Evolutionary conservation across 139 green algal species (phyloP).

Genomic region (Ettlia oleoabundans): DNA sequence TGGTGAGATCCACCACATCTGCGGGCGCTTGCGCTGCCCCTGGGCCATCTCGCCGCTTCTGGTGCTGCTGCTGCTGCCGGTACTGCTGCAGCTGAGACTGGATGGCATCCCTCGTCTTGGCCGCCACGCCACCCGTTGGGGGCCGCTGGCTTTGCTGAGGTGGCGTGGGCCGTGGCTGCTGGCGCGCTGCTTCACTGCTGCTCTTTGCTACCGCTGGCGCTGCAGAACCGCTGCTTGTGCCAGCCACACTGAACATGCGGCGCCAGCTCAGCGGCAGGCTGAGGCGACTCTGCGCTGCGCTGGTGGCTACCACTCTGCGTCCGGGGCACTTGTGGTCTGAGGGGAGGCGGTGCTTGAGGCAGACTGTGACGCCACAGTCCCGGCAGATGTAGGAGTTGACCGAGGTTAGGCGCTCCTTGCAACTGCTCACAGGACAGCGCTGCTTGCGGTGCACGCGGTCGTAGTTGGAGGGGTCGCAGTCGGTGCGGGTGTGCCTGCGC

Average conservation of each 20-base stretch:
- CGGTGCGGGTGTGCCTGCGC: conserved; percentile 17
- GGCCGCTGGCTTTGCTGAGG: not conserved
- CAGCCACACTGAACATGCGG: not conserved
- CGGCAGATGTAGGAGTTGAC: conserved; percentile 78
- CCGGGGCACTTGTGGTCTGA: conserved; percentile 69
- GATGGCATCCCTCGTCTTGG: not conserved
- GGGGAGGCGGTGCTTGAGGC: conserved; percentile 71
- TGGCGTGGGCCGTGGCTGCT: not conserved
- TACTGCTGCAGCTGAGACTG: conserved; percentile 34
- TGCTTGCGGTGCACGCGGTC: conserved; percentile 67
- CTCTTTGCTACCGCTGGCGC: conserved; percentile 1
- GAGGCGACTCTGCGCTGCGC: not conserved
- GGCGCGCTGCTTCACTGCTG: not conserved
- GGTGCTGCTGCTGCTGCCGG: conserved; percentile 6
- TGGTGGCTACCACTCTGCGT: not conserved
- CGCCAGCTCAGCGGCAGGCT: not conserved
- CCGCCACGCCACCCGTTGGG: not conserved
- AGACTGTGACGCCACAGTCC: conserved; percentile 55
- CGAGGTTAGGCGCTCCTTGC: conserved; percentile 74
- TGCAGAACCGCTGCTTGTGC: not conserved
- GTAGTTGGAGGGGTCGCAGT: conserved; percentile 83
- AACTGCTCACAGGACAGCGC: conserved; percentile 64
- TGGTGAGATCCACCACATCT: conserved; percentile 12
- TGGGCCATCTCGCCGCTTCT: not conserved
- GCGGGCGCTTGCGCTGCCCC: not conserved